Conservation (phyloP, 2,329 filamentous ascomycete species). For the Diaporthe vexans region DNA sequence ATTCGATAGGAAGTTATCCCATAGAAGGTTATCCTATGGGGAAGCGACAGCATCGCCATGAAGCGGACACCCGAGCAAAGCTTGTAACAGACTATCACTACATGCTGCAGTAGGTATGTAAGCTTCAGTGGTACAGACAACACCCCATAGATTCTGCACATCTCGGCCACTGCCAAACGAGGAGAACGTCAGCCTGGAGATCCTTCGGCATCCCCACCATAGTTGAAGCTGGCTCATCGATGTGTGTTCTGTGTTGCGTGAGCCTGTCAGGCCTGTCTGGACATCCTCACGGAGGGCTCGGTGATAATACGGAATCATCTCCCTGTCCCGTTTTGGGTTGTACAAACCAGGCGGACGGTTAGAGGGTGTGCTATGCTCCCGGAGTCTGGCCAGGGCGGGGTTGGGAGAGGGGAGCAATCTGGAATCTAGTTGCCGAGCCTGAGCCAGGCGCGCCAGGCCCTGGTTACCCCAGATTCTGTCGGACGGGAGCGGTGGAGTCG, state of each 20-base stretch:
- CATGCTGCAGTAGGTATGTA: not conserved
- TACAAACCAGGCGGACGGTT: not conserved
- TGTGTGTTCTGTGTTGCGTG: not conserved
- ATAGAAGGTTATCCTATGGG: no score
- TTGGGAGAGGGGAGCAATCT: not conserved
- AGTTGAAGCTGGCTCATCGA: not conserved
- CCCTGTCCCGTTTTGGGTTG: not conserved
- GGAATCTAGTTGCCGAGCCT: not conserved
- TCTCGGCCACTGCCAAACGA: slow-evolving; percentile 5
- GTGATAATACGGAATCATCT: slow-evolving; percentile 29
- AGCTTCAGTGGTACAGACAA: not conserved
- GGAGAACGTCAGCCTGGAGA: slow-evolving; percentile 17
- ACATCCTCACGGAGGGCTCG: not conserved
- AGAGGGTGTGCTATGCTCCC: not conserved
- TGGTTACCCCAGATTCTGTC: slow-evolving; percentile 35
- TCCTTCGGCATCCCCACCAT: slow-evolving; percentile 12
- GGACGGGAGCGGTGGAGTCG: slow-evolving; percentile 37
- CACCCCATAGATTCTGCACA: not conserved
- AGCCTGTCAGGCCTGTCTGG: not conserved
- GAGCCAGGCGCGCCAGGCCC: slow-evolving; percentile 6
- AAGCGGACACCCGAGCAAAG: no score
- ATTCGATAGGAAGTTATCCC: no score
- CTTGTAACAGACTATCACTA: no score
- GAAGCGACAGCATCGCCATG: no score
- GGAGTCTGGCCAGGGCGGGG: not conserved